A percentile compares a stretch with the other conserved stretches of the same genome.
Conservation (phyloP, 176 grass and related monocot genomes). For the Otatea glauca region DNA sequence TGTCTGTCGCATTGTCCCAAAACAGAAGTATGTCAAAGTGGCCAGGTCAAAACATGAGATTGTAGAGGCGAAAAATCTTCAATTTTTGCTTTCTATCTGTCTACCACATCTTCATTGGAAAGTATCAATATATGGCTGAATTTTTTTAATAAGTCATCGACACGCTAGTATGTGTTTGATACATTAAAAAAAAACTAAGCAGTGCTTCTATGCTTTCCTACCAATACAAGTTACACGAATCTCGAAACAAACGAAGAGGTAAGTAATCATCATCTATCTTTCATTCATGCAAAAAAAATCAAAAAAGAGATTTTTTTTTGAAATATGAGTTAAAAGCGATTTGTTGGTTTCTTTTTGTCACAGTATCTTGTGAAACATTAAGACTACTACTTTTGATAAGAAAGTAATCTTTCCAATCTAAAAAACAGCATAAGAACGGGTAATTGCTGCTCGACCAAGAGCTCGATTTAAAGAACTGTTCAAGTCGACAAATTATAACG, state of each 20-base stretch:
- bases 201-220: too few relatives aligned
- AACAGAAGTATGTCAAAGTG: background rate
- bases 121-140: background rate
- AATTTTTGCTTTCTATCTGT: background rate
- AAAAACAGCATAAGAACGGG: background rate
- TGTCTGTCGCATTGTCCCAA: background rate
- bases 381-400: background rate
- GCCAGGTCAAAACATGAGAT: background rate
- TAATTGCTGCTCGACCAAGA: background rate
- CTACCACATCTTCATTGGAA: background rate
- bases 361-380: background rate
- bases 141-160: background rate
- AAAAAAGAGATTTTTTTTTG: background rate
- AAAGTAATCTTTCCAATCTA: background rate
- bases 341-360: slow-evolving; percentile 12
- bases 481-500: background rate
- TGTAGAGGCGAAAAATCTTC: background rate
- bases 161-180: background rate
- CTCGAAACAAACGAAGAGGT: too few relatives aligned
- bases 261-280: too few relatives aligned
- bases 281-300: too few relatives aligned
- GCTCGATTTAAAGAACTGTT: background rate
- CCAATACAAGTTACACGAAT: too few relatives aligned
- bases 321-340: background rate
- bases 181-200: background rate